Evolutionary conservation across 1,284 basidiomycete genomes (phyloP).

Genomic region (Xanthoconium separans): DNA sequence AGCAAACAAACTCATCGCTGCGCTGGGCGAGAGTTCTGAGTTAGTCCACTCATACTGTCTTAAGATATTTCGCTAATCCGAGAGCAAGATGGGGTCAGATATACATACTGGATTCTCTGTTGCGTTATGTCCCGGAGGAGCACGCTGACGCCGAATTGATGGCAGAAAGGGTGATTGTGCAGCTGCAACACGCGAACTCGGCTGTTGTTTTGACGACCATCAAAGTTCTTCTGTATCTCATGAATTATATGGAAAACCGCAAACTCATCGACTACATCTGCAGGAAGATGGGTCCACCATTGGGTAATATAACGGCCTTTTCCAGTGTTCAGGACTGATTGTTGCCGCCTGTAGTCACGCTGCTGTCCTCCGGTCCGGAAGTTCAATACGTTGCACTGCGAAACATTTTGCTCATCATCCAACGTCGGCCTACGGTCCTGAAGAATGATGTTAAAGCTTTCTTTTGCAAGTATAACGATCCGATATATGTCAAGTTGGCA

Average conservation of each 20-base stretch:
- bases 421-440: slow-evolving; percentile 88
- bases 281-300: slow-evolving; percentile 95
- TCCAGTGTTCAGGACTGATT: slow-evolving; percentile 5
- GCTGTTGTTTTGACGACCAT: slow-evolving; percentile 93
- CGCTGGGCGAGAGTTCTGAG: slow-evolving; percentile 91
- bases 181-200: slow-evolving; percentile 93
- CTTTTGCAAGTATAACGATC: slow-evolving; percentile 99
- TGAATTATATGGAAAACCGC: slow-evolving; percentile 98
- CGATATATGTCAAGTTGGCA: slow-evolving; percentile 97
- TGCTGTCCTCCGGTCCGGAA: slow-evolving; percentile 95
- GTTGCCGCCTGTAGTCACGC: slow-evolving; percentile 62
- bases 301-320: slow-evolving; percentile 55
- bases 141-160: slow-evolving; percentile 90
- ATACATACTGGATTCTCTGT: slow-evolving; percentile 93
- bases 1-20: slow-evolving; percentile 82
- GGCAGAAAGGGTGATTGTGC: slow-evolving; percentile 89
- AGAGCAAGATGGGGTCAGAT: slow-evolving; percentile 92
- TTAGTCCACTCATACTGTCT: slow-evolving; percentile 39
- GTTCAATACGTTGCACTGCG: slow-evolving; percentile 98
- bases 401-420: slow-evolving; percentile 96
- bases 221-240: slow-evolving; percentile 94
- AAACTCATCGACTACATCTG: slow-evolving; percentile 87
- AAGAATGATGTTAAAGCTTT: slow-evolving; percentile 98
- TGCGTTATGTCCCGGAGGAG: slow-evolving; percentile 90
- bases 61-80: slow-evolving; percentile 8